These are phyloP conservation scores for Pseudopyricularia cyperi DNA, from an alignment of 2,329 filamentous ascomycete genomes.

Conservation along the genomic window DNA sequence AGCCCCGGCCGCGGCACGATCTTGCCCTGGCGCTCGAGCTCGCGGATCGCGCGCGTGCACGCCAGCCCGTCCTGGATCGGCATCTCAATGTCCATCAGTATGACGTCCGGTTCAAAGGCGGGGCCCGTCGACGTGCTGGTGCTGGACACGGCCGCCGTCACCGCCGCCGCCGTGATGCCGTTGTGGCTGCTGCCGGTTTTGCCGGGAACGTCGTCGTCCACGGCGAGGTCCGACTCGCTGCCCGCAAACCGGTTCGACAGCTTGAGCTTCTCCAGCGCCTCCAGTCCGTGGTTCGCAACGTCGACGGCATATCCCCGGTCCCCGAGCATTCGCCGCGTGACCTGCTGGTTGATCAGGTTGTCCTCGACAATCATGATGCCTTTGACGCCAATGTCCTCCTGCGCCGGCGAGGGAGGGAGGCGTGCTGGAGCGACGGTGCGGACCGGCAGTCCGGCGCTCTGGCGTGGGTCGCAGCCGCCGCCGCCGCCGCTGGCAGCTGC, in stretches of 20 bases:
- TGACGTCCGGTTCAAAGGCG: conserved; percentile 36
- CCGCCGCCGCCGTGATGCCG: neutral
- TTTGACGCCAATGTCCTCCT: conserved; percentile 16
- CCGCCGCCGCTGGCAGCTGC: no score
- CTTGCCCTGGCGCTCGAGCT: conserved; percentile 39
- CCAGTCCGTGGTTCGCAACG: conserved; percentile 43
- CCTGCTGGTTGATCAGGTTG: conserved; percentile 47
- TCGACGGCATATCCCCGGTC: conserved; percentile 36
- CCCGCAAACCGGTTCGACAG: conserved; percentile 13
- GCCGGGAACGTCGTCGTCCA: neutral
- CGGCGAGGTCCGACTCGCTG: neutral
- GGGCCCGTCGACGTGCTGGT: conserved; percentile 2
- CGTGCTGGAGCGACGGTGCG: neutral
- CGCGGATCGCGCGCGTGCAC: conserved; percentile 51
- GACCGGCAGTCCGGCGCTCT: neutral
- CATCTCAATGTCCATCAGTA: conserved; percentile 71
- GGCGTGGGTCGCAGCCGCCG: neutral
- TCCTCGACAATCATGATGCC: conserved; percentile 45
- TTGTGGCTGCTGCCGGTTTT: neutral
- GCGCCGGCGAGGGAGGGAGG: neutral
- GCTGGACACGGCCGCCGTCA: neutral
- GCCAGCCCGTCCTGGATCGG: conserved; percentile 59
- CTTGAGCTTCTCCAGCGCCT: conserved; percentile 36
- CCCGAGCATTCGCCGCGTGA: conserved; percentile 35
- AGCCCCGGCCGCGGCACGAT: conserved; percentile 17